Conservation (phyloP, 208 protist genomes). For the Porcisia deanei region DNA sequence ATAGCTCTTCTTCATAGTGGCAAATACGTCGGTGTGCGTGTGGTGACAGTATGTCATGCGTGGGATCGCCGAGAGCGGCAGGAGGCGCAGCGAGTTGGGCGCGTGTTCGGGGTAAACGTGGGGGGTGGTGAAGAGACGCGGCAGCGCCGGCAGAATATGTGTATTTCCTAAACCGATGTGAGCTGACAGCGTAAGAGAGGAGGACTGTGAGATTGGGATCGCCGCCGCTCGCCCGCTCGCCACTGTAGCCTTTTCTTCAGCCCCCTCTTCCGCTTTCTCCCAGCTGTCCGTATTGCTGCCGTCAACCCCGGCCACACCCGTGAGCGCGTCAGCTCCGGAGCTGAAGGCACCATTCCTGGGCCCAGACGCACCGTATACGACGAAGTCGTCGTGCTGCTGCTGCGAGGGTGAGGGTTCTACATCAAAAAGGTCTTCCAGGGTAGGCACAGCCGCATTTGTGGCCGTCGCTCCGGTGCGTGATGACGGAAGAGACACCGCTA, state of each 20-base stretch:
- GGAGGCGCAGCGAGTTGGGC: conserved; percentile 47
- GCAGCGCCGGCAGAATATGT: conserved; percentile 41
- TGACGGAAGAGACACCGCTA: neutral
- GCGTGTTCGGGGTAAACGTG: conserved; percentile 25
- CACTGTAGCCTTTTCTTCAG: neutral
- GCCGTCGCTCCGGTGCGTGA: neutral
- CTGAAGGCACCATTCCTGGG: neutral
- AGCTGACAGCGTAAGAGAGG: conserved; percentile 5
- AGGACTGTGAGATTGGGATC: neutral
- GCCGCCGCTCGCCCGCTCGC: neutral
- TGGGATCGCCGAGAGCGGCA: conserved; percentile 33
- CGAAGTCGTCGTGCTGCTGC: neutral
- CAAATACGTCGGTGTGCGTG: conserved; percentile 58
- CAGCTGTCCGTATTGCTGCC: neutral
- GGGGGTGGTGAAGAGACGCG: conserved; percentile 35
- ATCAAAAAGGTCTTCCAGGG: conserved; percentile 20
- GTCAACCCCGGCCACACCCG: neutral
- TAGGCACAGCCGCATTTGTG: neutral
- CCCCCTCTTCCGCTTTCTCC: neutral
- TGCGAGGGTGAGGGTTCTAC: conserved; percentile 2
- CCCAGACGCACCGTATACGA: neutral
- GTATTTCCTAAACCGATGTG: conserved; percentile 18
- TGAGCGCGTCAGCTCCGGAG: neutral
- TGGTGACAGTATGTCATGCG: conserved; percentile 44
- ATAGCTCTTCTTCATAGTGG: conserved; percentile 47